Evolutionary conservation across 306 rosid species (phyloP).

Genomic region (Inga leiocalycina): DNA sequence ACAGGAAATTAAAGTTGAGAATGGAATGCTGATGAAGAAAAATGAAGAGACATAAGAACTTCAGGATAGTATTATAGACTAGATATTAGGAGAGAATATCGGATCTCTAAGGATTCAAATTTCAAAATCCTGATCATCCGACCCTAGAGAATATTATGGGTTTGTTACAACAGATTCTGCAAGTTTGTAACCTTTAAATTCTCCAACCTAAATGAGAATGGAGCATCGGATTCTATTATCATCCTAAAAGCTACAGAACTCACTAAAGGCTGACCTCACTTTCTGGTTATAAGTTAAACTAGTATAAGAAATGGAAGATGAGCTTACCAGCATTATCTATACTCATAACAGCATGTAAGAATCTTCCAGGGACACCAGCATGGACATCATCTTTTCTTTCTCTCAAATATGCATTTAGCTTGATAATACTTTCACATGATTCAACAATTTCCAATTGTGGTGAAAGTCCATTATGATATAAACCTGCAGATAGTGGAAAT

Average conservation of each 20-base stretch:
- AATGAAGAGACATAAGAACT: background rate
- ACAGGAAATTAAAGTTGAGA: background rate
- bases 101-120: background rate
- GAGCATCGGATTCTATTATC: too few relatives aligned
- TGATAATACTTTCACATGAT: conserved; percentile 58
- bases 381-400: conserved; percentile 68
- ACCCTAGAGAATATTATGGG: background rate
- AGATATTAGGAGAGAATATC: background rate
- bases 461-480: conserved; percentile 61
- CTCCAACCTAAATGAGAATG: background rate
- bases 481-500: conserved; percentile 78
- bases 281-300: background rate
- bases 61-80: too few relatives aligned
- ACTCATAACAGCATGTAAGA: conserved; percentile 70
- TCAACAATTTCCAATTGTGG: conserved; percentile 71
- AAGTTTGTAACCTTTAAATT: background rate
- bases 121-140: background rate
- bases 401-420: conserved; percentile 66
- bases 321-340: conserved; percentile 66
- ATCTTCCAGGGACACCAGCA: conserved; percentile 75
- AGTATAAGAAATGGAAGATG: conserved; percentile 7
- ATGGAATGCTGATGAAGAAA: background rate
- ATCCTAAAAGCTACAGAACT: background rate
- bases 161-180: background rate
- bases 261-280: background rate